Conservation (phyloP, 495 filamentous ascomycete species). For the Astrocystis sublimbata region DNA sequence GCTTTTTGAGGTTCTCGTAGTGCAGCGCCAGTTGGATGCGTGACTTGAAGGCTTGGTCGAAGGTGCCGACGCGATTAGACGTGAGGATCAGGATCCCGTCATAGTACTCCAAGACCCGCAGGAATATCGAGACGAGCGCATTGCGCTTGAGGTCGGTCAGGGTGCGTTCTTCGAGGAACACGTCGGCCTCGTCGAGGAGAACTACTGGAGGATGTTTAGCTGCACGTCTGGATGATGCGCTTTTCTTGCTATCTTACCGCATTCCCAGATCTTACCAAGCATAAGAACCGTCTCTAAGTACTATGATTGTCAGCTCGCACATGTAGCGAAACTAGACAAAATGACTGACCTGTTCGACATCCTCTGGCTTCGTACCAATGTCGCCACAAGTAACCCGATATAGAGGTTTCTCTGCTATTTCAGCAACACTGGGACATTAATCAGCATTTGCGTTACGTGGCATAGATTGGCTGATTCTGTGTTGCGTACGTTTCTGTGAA, state of each 20-base stretch:
- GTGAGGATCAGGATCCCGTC: slow-evolving; percentile 40
- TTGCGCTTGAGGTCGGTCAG: slow-evolving; percentile 3
- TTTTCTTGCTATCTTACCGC: not conserved
- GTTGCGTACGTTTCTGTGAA: too few species aligned
- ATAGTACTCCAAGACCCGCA: slow-evolving; percentile 41
- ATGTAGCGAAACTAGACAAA: too few species aligned
- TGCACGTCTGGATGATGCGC: not conserved
- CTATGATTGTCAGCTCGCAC: too few species aligned
- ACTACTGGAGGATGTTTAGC: slow-evolving; percentile 11
- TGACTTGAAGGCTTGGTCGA: slow-evolving; percentile 51
- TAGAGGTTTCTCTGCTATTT: slow-evolving; percentile 44
- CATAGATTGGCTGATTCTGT: too few species aligned
- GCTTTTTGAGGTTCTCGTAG: slow-evolving; percentile 26
- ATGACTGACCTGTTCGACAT: slow-evolving; percentile 45
- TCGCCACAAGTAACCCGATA: slow-evolving; percentile 52
- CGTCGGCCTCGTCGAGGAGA: slow-evolving; percentile 37
- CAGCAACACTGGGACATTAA: slow-evolving; percentile 49
- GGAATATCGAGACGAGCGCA: slow-evolving; percentile 28
- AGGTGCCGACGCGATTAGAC: slow-evolving; percentile 33
- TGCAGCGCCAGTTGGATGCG: slow-evolving; percentile 46
- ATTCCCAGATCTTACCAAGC: slow-evolving; percentile 43
- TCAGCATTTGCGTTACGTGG: too few species aligned
- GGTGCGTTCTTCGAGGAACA: slow-evolving; percentile 51
- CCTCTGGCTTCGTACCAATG: slow-evolving; percentile 42
- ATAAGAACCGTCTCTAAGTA: slow-evolving; percentile 46